A percentile compares a stretch with the other conserved stretches of the same genome.
Evolutionary conservation across 129 eudicot genomes (phyloP).

Genomic region (Artemisia annua): DNA sequence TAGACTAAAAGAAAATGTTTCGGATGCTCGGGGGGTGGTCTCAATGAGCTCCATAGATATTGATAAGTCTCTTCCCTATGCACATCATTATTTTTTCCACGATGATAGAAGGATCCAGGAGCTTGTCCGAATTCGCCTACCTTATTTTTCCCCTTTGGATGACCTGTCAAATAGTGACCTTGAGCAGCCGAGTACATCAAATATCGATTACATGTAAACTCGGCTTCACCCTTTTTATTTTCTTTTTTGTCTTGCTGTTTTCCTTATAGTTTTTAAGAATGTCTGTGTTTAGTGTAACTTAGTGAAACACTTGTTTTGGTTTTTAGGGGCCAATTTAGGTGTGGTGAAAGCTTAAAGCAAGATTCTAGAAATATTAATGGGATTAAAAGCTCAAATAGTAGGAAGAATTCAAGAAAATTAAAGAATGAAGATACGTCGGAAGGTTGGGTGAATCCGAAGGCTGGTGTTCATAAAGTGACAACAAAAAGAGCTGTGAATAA

Average conservation of each 20-base stretch:
- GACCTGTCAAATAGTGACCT: constrained; percentile 24
- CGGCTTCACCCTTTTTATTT: background rate
- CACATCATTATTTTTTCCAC: constrained; percentile 51
- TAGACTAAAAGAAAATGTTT: constrained; percentile 1
- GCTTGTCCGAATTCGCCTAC: constrained; percentile 59
- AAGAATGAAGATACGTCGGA: constrained; percentile 34
- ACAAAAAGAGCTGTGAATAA: constrained; percentile 61
- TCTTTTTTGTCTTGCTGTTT: background rate
- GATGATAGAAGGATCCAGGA: constrained; percentile 56
- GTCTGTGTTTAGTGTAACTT: background rate
- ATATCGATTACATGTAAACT: constrained; percentile 78
- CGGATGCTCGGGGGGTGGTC: no score
- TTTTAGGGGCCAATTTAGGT: constrained; percentile 70
- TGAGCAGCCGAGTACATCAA: constrained; percentile 45
- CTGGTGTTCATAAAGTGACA: constrained; percentile 26
- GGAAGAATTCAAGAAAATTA: constrained; percentile 28
- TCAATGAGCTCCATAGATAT: background rate
- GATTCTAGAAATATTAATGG: constrained; percentile 25
- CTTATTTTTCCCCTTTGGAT: constrained; percentile 59
- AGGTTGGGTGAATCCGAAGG: constrained; percentile 77
- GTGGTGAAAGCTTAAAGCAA: constrained; percentile 48
- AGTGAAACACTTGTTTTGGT: constrained; percentile 20
- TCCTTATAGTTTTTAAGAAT: background rate
- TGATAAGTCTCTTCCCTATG: constrained; percentile 34
- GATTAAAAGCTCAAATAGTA: constrained; percentile 37